Evolutionary conservation across 768 basidiomycete genomes (phyloP).

Genomic region (Cystobasidium tubakii): DNA sequence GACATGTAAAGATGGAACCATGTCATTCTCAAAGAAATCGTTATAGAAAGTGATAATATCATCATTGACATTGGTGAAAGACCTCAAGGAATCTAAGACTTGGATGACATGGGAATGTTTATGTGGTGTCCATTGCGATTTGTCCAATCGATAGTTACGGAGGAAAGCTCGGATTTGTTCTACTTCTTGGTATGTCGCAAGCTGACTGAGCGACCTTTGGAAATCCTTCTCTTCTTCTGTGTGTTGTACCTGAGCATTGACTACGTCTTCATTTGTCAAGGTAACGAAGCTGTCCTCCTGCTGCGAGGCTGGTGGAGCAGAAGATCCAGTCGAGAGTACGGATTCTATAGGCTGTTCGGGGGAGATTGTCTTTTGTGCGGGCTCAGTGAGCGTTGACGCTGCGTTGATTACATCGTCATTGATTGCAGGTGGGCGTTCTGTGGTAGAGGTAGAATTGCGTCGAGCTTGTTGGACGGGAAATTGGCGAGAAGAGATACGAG

Average conservation of each 20-base stretch:
- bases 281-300: background rate
- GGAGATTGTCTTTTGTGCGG: background rate
- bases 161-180: background rate
- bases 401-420: constrained; percentile 4
- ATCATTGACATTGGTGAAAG: background rate
- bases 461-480: constrained; percentile 13
- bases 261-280: background rate
- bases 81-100: background rate
- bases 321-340: background rate
- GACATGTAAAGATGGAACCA: background rate
- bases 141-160: background rate
- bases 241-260: background rate
- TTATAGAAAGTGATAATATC: constrained; percentile 1
- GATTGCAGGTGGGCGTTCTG: background rate
- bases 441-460: constrained; percentile 23
- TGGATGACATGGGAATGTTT: background rate
- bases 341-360: background rate
- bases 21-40: constrained; percentile 21
- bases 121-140: background rate
- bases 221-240: background rate
- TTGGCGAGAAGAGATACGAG: background rate
- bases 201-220: background rate
- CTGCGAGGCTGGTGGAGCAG: background rate
- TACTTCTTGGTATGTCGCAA: background rate
- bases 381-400: background rate